phyloP scores from a whole-genome alignment of 805 yeast species.

The Pichia sporocuriosa region DNA sequence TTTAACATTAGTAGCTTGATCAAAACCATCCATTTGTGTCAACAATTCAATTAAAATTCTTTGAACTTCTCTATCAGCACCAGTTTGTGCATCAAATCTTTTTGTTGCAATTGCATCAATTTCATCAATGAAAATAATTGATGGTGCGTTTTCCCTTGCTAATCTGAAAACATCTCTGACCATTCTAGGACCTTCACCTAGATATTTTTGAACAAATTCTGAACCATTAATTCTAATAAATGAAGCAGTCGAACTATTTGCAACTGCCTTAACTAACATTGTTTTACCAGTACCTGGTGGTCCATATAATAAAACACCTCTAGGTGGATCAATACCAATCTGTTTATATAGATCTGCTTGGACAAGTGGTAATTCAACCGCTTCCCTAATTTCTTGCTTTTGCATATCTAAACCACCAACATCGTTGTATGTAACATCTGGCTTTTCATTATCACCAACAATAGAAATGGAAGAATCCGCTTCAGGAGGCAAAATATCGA shows the following conservation, averaged over 20 bases:
- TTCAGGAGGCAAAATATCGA: slow-evolving; percentile 96
- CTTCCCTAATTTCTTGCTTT: slow-evolving; percentile 97
- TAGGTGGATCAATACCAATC: slow-evolving; percentile 98
- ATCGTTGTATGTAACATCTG: slow-evolving; percentile 90
- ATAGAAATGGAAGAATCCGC: slow-evolving; percentile 95
- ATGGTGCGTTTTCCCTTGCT: slow-evolving; percentile 95
- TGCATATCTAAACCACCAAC: slow-evolving; percentile 99
- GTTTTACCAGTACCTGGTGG: slow-evolving; percentile 99
- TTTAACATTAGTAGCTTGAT: slow-evolving; percentile 89
- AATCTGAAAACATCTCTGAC: slow-evolving; percentile 96
- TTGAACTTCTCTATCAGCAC: slow-evolving; percentile 99
- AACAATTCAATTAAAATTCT: slow-evolving; percentile 91
- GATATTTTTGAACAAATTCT: slow-evolving; percentile 94
- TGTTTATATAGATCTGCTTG: slow-evolving; percentile 95
- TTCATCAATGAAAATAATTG: slow-evolving; percentile 96
- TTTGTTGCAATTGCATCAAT: slow-evolving; percentile 98
- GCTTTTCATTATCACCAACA: slow-evolving; percentile 89
- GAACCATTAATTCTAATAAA: slow-evolving; percentile 97
- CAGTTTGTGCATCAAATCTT: slow-evolving; percentile 98
- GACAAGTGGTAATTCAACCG: slow-evolving; percentile 92
- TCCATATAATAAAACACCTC: slow-evolving; percentile 96
- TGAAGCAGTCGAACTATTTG: slow-evolving; percentile 91
- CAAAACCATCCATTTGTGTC: slow-evolving; percentile 99
- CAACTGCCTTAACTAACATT: slow-evolving; percentile 98
- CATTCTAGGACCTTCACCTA: slow-evolving; percentile 99